Evolutionary conservation across 768 basidiomycete species (phyloP), one percentile per base, ranked within the genome.

Genomic region (Kwoniella mangroviensis): DNA sequence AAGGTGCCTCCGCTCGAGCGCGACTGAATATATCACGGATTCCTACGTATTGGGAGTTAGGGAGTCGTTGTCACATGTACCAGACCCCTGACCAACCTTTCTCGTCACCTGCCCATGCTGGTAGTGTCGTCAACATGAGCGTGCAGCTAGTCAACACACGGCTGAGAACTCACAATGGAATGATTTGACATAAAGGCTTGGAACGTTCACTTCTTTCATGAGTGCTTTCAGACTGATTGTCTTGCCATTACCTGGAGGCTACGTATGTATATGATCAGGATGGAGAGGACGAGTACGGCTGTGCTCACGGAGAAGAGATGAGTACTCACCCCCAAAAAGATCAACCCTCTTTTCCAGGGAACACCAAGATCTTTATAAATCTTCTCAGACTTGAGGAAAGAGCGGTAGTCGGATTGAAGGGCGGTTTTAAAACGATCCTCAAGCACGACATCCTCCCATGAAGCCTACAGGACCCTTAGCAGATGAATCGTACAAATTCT

Each of bases 261-360:
- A 63, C 12, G 28, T 15, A 34, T 13, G 24, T 58, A 49, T 15
- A 28, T 34, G 34, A 34, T 34, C 1, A 34, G 34, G 34, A 34
- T 34, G 34, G 34, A 34, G 34, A 34, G 6, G 34, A 34, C 34
- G 34, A 34, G 34, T 6, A 7, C 34, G 34, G 34, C 34, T 34
- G 34, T 34, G 34, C 34, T 34, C 34, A 34, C 34, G 6, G 34
- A 34, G 34, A 34, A 34, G 34, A 34, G 34, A 34, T 34, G 34
- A 34, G 34, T 7, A 68, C 64, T 61, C n/a, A 92, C 90, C 1
- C 93, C 93, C 70, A 90, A 86, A 87, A 94, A 86, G 78, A 94
- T 92, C 70, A 93, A 80, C 34, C 92, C 92, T 68, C 92, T 89
- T 90, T 93, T 94, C 92, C 92, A 94, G 0, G 92, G 90, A 66